Percentiles rank a stretch among this genome's conserved stretches.
Evolutionary conservation across 2,329 filamentous ascomycete species (phyloP).

Genomic region (Helotiales sp.): DNA sequence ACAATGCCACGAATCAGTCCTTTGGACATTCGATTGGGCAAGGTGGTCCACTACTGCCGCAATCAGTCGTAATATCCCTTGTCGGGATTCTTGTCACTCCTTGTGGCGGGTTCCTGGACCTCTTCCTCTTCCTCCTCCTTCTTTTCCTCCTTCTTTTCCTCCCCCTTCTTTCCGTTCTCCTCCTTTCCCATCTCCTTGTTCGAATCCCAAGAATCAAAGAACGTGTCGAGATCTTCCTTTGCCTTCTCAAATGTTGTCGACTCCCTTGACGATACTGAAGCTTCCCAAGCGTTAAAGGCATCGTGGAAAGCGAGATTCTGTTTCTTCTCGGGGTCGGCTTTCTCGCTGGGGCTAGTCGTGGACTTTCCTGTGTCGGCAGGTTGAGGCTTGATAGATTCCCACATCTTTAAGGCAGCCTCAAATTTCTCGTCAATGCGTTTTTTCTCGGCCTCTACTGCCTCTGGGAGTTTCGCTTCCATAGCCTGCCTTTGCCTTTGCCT

Average conservation of each 20-base stretch:
- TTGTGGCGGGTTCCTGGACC: not conserved
- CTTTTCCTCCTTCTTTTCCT: not conserved
- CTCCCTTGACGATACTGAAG: not conserved
- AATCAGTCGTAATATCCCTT: not conserved
- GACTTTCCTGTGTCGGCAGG: not conserved
- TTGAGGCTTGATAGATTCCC: not conserved
- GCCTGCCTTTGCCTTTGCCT: not conserved
- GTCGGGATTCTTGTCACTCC: not conserved
- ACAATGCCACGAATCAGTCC: too few relatives aligned
- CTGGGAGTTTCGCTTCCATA: not conserved
- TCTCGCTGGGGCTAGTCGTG: not conserved
- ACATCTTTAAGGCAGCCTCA: not conserved
- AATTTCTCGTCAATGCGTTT: not conserved
- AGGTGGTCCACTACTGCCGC: too few relatives aligned
- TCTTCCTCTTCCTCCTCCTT: not conserved
- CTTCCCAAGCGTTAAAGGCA: not conserved
- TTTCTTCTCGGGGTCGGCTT: not conserved
- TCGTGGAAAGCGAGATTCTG: not conserved
- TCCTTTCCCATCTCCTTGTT: not conserved
- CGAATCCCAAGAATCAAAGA: not conserved
- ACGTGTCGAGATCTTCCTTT: not conserved
- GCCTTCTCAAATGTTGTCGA: not conserved
- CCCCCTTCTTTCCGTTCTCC: not conserved
- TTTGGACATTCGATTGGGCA: too few relatives aligned
- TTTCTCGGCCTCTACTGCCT: not conserved